Conservation (phyloP, 1,139 yeast genomes). For the Pichia sp. region DNA sequence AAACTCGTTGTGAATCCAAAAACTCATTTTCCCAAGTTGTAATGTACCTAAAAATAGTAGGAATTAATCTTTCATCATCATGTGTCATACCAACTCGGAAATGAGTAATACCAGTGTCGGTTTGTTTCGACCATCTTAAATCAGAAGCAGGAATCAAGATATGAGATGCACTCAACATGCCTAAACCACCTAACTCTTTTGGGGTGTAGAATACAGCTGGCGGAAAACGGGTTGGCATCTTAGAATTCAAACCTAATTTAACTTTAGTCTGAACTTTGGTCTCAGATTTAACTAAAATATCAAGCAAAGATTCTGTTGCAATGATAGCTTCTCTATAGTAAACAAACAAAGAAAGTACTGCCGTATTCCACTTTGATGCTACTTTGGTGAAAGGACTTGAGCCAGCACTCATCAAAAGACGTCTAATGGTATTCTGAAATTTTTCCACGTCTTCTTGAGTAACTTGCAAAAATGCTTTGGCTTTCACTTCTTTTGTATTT, state of each 20-base stretch:
- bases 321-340: slow-evolving; percentile 93
- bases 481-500: slow-evolving; percentile 76
- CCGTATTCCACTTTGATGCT: slow-evolving; percentile 95
- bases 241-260: slow-evolving; percentile 90
- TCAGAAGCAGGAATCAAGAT: slow-evolving; percentile 92
- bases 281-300: slow-evolving; percentile 83
- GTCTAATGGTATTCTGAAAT: slow-evolving; percentile 82
- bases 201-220: slow-evolving; percentile 99
- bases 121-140: slow-evolving; percentile 84
- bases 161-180: slow-evolving; percentile 97
- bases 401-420: slow-evolving; percentile 92
- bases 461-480: slow-evolving; percentile 83
- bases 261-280: slow-evolving; percentile 92
- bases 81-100: slow-evolving; percentile 93
- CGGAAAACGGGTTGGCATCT: slow-evolving; percentile 98
- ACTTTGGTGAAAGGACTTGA: slow-evolving; percentile 93
- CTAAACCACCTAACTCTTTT: slow-evolving; percentile 93
- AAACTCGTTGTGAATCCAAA: slow-evolving; percentile 88
- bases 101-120: slow-evolving; percentile 92
- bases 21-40: slow-evolving; percentile 98
- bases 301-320: slow-evolving; percentile 74
- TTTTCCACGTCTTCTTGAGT: slow-evolving; percentile 73
- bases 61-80: slow-evolving; percentile 72
- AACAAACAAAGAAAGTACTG: slow-evolving; percentile 78
- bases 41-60: slow-evolving; percentile 87